These are phyloP conservation scores for Linnemannia elongata DNA, from an alignment of 192 early-diverging fungal genomes.

Conservation along the genomic window DNA sequence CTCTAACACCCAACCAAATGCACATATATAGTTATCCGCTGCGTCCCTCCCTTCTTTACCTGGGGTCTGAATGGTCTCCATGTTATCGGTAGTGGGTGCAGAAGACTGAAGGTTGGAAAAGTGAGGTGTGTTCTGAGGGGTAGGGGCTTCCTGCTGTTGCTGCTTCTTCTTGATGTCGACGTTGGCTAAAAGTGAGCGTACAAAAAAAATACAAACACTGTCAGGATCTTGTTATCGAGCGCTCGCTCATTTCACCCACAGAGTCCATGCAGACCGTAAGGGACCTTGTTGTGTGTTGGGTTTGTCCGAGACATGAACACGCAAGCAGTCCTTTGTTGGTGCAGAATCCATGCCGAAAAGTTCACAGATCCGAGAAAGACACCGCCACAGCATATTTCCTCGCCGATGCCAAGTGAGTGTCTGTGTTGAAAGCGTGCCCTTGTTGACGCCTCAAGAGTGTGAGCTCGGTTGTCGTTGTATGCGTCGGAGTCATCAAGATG, in stretches of 20 bases:
- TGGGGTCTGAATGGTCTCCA: constrained; percentile 57
- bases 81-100: constrained; percentile 17
- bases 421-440: neutral
- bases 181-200: constrained; percentile 47
- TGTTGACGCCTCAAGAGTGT: neutral
- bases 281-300: neutral
- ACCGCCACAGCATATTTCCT: neutral
- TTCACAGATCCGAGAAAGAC: neutral
- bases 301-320: neutral
- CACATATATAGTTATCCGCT: constrained; percentile 1
- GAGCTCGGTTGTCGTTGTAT: neutral
- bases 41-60: constrained; percentile 15
- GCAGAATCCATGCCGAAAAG: neutral
- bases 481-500: neutral
- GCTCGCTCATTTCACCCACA: neutral
- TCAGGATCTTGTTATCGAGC: neutral
- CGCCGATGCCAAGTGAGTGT: neutral
- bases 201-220: neutral
- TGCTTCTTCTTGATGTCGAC: constrained; percentile 71
- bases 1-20: neutral
- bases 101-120: constrained; percentile 66
- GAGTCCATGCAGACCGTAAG: neutral
- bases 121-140: constrained; percentile 74
- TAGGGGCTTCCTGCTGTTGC: constrained; percentile 70
- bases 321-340: neutral